A percentile compares a stretch with the other conserved stretches of the same genome.
Conservation (phyloP, 257 asterid genomes). For the Przewalskia tangutica region DNA sequence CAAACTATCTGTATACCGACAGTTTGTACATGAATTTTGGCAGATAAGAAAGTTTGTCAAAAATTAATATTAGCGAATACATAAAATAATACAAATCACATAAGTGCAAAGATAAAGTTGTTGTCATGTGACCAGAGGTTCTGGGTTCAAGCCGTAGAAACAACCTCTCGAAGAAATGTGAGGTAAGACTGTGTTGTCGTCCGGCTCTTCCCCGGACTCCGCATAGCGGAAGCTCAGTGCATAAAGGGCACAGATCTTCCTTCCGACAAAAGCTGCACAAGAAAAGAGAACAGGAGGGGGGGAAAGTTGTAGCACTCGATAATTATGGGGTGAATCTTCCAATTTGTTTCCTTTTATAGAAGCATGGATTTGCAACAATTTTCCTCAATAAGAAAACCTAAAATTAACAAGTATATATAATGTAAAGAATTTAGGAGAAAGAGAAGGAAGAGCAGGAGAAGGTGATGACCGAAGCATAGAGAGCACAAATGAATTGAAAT, state of each 20-base stretch:
- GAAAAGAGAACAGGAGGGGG: background rate
- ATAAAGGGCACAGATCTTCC: background rate
- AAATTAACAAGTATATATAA: background rate
- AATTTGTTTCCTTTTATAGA: background rate
- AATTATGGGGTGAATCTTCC: background rate
- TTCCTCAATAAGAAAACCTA: background rate
- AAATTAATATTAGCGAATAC: background rate
- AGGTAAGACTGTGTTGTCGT: too few relatives aligned
- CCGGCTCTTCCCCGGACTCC: too few relatives aligned
- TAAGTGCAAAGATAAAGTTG: too few relatives aligned
- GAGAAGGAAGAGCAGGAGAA: background rate
- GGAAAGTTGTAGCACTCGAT: too few relatives aligned
- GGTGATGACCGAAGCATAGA: conserved; percentile 62
- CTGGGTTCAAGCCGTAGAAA: too few relatives aligned
- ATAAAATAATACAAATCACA: background rate
- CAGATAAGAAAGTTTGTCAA: too few relatives aligned
- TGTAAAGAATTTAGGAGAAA: background rate
- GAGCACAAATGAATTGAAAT: conserved; percentile 64
- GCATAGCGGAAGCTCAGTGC: too few relatives aligned
- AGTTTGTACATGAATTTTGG: too few relatives aligned
- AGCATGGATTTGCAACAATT: background rate
- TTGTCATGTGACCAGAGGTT: too few relatives aligned
- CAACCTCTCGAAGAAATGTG: too few relatives aligned
- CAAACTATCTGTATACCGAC: too few relatives aligned
- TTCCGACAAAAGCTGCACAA: background rate